Base-by-base conservation (phyloP, 805 yeast species). In the Metschnikowia baotianmanensis region DNA sequence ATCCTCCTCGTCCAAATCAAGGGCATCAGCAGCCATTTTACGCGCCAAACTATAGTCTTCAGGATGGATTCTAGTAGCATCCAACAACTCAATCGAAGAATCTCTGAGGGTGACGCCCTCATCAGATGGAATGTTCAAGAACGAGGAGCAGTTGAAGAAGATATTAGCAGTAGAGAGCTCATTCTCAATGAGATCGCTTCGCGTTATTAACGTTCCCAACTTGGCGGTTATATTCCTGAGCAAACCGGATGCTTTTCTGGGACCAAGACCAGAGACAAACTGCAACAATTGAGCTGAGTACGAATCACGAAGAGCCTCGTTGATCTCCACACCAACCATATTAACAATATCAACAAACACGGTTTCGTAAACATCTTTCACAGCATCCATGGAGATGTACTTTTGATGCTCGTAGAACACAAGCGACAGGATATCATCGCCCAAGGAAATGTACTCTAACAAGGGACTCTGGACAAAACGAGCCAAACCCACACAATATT, bases 11-110 rank as follows among this genome's bases (percentile, higher is more conserved):
- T 89, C 96, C 49, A 90, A 76, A 59, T 91, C 99, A 50, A 93
- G 74, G 2, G 99, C 98, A 69, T 93, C 99, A 1, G 96, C 93
- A 6, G 97, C 98, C 90, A 93, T 93, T 61, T 93, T 93, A 36
- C 93, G 79, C 3, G 97, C 98, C 52, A 93, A 73, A 49, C 87
- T 96, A 61, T 93, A 93, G 65, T 93, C 99, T 63, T 93, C 98
- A 6, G 98, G 98, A 56, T 93, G 99, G 34, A 93, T 89, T 67
- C 99, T 78, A 0, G 99, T 93, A 36, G 93, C 90, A 62, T 93
- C 99, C 51, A 93, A 73, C 31, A 84, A 71, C 56, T 91, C 97
- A 25, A 83, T 76, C 20, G 82, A 80, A n/a, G 78, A 67, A 43
- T 80, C 82, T 34, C 76, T 73, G 11, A 58, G 54, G 27, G 66